Conservation (phyloP, 2,329 filamentous ascomycete species). For the Neopestalotiopsis rosae region DNA sequence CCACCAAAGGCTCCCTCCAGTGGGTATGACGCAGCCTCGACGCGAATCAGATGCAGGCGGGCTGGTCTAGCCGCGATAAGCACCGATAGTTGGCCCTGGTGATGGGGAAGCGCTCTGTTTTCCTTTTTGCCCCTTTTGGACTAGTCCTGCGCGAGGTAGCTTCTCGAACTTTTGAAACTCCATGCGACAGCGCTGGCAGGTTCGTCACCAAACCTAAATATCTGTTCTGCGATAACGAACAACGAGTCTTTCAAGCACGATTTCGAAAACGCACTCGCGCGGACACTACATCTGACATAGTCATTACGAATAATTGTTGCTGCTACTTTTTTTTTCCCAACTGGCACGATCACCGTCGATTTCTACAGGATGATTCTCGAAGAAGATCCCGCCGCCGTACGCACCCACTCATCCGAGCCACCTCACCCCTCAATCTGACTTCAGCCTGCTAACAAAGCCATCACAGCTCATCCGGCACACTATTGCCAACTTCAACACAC, state of each 20-base stretch:
- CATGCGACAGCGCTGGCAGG: neutral
- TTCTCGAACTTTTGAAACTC: slow-evolving; percentile 3
- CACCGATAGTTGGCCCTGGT: slow-evolving; percentile 34
- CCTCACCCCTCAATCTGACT: neutral
- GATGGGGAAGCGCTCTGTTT: slow-evolving; percentile 30
- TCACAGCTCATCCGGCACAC: slow-evolving; percentile 86
- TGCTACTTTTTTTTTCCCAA: neutral
- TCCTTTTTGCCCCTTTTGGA: slow-evolving; percentile 22
- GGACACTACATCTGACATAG: neutral
- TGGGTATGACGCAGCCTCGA: slow-evolving; percentile 29
- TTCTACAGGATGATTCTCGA: slow-evolving; percentile 82
- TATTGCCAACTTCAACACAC: slow-evolving; percentile 92
- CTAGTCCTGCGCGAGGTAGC: slow-evolving; percentile 25
- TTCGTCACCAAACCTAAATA: neutral
- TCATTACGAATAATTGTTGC: neutral
- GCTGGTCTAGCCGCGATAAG: slow-evolving; percentile 12
- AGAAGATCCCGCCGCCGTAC: slow-evolving; percentile 86
- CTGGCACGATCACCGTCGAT: neutral
- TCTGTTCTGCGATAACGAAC: neutral
- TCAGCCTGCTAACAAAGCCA: slow-evolving; percentile 16
- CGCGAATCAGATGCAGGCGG: neutral
- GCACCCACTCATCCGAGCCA: slow-evolving; percentile 32
- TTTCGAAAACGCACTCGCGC: neutral
- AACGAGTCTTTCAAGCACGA: neutral
- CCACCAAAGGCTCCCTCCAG: slow-evolving; percentile 15